These are phyloP conservation scores for Alternaria sp. DNA, from an alignment of 2,329 filamentous ascomycete genomes.

Conservation along the genomic window DNA sequence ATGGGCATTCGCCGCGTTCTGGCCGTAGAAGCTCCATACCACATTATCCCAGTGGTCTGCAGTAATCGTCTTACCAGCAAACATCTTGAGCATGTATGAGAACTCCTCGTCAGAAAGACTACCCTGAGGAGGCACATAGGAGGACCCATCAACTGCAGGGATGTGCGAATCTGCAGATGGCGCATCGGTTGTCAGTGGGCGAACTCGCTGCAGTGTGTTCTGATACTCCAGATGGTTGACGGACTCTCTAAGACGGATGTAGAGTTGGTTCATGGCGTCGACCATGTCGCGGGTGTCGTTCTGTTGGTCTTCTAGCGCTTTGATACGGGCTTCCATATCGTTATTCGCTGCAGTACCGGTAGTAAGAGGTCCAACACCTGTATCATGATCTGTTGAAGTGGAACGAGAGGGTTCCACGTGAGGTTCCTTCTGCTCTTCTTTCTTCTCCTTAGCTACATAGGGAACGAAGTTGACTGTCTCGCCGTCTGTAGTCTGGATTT, in stretches of 20 bases:
- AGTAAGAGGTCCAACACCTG: neutral
- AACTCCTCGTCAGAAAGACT: neutral
- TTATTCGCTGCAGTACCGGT: neutral
- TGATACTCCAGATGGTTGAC: neutral
- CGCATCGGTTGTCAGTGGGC: neutral
- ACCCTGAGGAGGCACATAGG: neutral
- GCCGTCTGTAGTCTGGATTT: neutral
- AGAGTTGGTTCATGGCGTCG: neutral
- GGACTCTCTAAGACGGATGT: neutral
- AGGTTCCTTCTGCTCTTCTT: too few species aligned
- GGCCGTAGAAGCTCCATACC: neutral
- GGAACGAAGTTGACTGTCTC: neutral
- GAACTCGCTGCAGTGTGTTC: neutral
- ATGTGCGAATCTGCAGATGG: neutral
- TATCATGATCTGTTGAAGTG: neutral
- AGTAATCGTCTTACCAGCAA: neutral
- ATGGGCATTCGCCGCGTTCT: neutral
- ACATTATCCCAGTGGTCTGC: neutral
- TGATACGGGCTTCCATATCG: neutral
- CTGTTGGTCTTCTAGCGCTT: neutral
- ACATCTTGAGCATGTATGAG: neutral
- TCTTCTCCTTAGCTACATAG: too few species aligned
- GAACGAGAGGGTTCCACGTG: neutral
- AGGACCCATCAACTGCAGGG: neutral
- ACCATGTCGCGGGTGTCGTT: neutral